A percentile compares a stretch with the other conserved stretches of the same genome.
phyloP scores from a whole-genome alignment of 2,329 filamentous ascomycete species.

The Daldinia sp. region DNA sequence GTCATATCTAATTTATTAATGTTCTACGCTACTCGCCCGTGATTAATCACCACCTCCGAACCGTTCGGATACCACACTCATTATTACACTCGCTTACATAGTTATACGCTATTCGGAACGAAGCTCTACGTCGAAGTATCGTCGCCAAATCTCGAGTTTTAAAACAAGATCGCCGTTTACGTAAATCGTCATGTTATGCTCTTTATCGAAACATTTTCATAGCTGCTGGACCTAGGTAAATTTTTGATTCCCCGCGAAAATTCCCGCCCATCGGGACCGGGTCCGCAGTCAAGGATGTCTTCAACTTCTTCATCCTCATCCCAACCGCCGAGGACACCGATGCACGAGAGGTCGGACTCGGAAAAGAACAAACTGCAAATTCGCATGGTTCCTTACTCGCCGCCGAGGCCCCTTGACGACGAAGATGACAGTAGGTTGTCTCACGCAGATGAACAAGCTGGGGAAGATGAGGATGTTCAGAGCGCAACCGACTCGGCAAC shows the following conservation, averaged over 20 bases:
- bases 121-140: constrained; percentile 16
- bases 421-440: constrained; percentile 36
- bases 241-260: constrained; percentile 24
- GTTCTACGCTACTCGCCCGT: constrained; percentile 11
- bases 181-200: constrained; percentile 40
- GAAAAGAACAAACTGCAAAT: constrained; percentile 55
- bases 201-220: constrained; percentile 34
- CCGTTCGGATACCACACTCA: constrained; percentile 30
- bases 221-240: constrained; percentile 33
- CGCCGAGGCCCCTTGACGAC: constrained; percentile 49
- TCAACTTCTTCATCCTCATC: constrained; percentile 43
- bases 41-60: constrained; percentile 20
- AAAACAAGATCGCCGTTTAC: constrained; percentile 18
- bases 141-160: constrained; percentile 8
- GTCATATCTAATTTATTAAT: constrained; percentile 32
- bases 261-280: constrained; percentile 32
- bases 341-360: constrained; percentile 53
- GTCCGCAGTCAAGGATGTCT: constrained; percentile 45
- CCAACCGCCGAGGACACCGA: constrained; percentile 44
- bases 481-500: constrained; percentile 27
- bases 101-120: constrained; percentile 19
- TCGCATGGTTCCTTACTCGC: constrained; percentile 59
- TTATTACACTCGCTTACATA: constrained; percentile 23
- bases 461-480: constrained; percentile 33
- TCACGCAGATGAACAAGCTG: constrained; percentile 32